Conservation (phyloP, 192 early-diverging fungal species). For the Backusella morwellensis region DNA sequence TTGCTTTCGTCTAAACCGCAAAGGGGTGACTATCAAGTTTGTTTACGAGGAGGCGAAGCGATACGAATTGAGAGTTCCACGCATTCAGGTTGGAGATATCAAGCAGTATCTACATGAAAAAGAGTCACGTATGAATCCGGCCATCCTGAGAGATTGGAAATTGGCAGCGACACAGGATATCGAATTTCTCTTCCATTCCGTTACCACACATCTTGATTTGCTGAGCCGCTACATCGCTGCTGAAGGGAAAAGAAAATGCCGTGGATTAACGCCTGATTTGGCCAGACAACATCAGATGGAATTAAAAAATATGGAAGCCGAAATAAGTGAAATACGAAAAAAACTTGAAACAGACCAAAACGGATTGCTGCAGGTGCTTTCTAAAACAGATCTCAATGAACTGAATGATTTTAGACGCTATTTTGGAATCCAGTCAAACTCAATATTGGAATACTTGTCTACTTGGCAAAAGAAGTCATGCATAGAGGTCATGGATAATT, state of each 20-base stretch:
- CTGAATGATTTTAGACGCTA: conserved; percentile 55
- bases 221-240: neutral
- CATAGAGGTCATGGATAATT: conserved; percentile 17
- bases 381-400: conserved; percentile 19
- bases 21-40: conserved; percentile 68
- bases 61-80: conserved; percentile 65
- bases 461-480: conserved; percentile 51
- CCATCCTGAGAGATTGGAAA: neutral
- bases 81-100: conserved; percentile 42
- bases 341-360: conserved; percentile 25
- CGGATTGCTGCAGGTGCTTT: conserved; percentile 37
- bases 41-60: conserved; percentile 66
- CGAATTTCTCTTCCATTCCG: conserved; percentile 10
- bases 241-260: neutral
- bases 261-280: neutral
- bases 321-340: neutral
- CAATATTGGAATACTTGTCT: conserved; percentile 37
- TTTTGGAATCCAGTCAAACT: conserved; percentile 36
- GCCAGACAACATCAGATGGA: neutral
- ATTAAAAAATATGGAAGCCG: neutral
- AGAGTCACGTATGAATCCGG: neutral
- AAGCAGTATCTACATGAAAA: neutral
- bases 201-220: neutral
- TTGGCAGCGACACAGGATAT: conserved; percentile 28
- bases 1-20: conserved; percentile 59